Conservation (phyloP, 805 yeast species). For the Wickerhamiella parazyma region DNA sequence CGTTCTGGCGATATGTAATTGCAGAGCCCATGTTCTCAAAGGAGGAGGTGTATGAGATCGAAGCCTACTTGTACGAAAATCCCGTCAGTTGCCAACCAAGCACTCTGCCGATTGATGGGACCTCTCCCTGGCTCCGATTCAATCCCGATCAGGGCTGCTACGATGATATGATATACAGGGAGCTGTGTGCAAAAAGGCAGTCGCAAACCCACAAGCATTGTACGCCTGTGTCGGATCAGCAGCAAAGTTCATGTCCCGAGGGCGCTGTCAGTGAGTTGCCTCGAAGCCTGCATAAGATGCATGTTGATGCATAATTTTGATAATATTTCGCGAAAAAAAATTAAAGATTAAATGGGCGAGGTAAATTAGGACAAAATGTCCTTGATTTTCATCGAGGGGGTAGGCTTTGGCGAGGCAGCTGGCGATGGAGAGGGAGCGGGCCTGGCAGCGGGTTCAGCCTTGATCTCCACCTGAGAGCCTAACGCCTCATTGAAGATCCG, state of each 20-base stretch:
- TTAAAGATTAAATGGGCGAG: background rate
- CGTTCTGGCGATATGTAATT: conserved; percentile 1
- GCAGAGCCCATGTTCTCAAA: conserved; percentile 4
- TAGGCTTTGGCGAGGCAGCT: background rate
- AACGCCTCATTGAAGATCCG: background rate
- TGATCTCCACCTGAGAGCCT: no score
- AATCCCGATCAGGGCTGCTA: background rate
- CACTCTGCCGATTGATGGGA: no score
- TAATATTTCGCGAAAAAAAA: background rate
- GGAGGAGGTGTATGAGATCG: conserved; percentile 7
- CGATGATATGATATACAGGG: background rate
- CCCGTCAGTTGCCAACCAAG: background rate
- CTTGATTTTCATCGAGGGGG: conserved; percentile 4
- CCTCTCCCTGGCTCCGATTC: background rate
- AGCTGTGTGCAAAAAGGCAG: background rate
- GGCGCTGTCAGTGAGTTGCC: background rate
- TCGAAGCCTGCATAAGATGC: background rate
- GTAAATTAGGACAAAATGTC: conserved; percentile 4
- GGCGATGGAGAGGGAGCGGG: background rate
- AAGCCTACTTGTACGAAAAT: background rate
- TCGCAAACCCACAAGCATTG: no score
- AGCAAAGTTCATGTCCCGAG: no score
- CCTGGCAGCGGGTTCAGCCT: background rate
- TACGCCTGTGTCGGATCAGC: no score
- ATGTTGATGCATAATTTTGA: background rate